phyloP scores from a whole-genome alignment of 176 grass and related monocot species.

The Melocanna baccifera region DNA sequence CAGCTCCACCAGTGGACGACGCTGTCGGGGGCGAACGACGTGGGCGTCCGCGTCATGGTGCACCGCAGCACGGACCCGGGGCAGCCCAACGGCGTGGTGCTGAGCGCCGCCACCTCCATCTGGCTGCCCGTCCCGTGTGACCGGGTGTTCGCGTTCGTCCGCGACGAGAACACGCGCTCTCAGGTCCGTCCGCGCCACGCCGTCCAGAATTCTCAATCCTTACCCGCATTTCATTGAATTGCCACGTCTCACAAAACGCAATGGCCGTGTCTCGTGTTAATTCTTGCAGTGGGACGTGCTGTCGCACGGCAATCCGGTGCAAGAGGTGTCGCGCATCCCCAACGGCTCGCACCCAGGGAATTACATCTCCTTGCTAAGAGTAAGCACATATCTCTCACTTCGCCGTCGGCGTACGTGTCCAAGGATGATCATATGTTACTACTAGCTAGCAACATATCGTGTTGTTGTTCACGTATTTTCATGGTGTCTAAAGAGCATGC shows the following conservation, averaged over 20 bases:
- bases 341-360: conserved; percentile 72
- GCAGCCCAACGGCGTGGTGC: conserved; percentile 83
- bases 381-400: conserved; percentile 8
- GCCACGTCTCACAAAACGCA: not conserved
- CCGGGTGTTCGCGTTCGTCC: conserved; percentile 71
- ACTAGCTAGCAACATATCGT: not conserved
- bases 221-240: not conserved
- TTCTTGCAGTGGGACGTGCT: conserved; percentile 78
- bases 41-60: conserved; percentile 71
- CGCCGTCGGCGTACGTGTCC: not conserved
- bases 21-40: conserved; percentile 62
- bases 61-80: conserved; percentile 68
- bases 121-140: conserved; percentile 69
- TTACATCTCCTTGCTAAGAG: conserved; percentile 81
- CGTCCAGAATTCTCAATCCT: not conserved
- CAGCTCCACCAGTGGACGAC: conserved; percentile 55
- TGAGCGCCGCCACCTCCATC: conserved; percentile 77
- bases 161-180: conserved; percentile 64
- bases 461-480: not conserved
- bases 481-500: too few species aligned
- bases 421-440: not conserved
- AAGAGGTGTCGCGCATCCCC: conserved; percentile 58
- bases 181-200: conserved; percentile 40
- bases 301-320: conserved; percentile 67
- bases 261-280: not conserved